These are phyloP conservation scores for Neocatenulostroma microsporum DNA, from an alignment of 2,329 filamentous ascomycete genomes.

Conservation along the genomic window DNA sequence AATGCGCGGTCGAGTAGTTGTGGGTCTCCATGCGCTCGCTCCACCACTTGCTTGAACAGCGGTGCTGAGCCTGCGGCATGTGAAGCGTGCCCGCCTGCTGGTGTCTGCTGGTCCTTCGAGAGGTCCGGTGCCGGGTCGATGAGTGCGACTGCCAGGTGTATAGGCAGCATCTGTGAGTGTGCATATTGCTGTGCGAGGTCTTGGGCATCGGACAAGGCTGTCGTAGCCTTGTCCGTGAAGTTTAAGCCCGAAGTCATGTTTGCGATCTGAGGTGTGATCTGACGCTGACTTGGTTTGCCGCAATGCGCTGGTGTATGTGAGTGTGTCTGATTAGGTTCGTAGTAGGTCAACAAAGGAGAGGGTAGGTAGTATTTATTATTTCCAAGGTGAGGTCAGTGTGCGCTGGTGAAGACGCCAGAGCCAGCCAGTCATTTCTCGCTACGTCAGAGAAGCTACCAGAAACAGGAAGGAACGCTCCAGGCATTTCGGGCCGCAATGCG, in stretches of 20 bases:
- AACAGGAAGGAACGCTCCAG: too few species aligned
- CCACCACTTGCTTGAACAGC: constrained; percentile 91
- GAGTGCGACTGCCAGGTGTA: constrained; percentile 80
- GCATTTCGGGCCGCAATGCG: too few species aligned
- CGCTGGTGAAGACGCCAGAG: too few species aligned
- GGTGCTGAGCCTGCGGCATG: constrained; percentile 56
- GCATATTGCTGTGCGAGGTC: constrained; percentile 79
- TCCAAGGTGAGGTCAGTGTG: too few species aligned
- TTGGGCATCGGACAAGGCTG: constrained; percentile 84
- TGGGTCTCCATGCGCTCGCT: constrained; percentile 85
- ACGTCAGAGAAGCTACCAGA: too few species aligned
- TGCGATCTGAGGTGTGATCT: too few species aligned
- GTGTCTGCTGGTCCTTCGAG: constrained; percentile 71
- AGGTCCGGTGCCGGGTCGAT: constrained; percentile 64
- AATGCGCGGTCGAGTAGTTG: constrained; percentile 81
- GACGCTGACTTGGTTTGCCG: too few species aligned
- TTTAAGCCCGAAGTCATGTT: constrained; percentile 72
- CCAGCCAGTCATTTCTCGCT: too few species aligned
- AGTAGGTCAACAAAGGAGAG: too few species aligned
- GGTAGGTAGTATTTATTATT: too few species aligned
- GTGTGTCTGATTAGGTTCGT: too few species aligned
- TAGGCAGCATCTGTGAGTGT: constrained; percentile 80
- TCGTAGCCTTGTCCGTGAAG: constrained; percentile 88
- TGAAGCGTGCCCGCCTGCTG: constrained; percentile 54
- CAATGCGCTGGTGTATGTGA: too few species aligned